A percentile compares a stretch with the other conserved stretches of the same genome.
Evolutionary conservation across 2,329 filamentous ascomycete species (phyloP).

Genomic region (Pestalotiopsis sp.): DNA sequence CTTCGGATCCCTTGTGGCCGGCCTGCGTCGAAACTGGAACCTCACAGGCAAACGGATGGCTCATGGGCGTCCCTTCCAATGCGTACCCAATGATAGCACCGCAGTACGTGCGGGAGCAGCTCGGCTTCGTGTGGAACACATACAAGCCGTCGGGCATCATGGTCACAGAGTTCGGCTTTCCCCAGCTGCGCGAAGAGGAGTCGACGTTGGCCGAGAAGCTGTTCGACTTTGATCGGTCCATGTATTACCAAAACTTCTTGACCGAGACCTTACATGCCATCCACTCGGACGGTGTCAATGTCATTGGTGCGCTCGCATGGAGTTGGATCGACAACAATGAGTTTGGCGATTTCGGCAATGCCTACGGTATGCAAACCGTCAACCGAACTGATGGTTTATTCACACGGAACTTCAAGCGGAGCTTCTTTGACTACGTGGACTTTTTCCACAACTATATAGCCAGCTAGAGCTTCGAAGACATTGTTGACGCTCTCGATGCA

Average conservation of each 20-base stretch:
- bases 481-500: neutral
- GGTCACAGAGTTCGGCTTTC: constrained; percentile 60
- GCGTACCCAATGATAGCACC: constrained; percentile 62
- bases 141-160: constrained; percentile 47
- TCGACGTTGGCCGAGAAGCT: constrained; percentile 48
- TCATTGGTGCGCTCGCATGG: constrained; percentile 58
- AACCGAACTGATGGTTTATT: constrained; percentile 50
- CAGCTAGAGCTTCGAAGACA: neutral
- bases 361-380: constrained; percentile 59
- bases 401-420: constrained; percentile 53
- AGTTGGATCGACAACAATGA: constrained; percentile 55
- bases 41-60: constrained; percentile 53
- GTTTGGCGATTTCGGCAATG: constrained; percentile 49
- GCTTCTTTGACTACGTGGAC: constrained; percentile 59
- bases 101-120: constrained; percentile 55
- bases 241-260: constrained; percentile 57
- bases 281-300: constrained; percentile 56
- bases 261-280: constrained; percentile 57
- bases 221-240: constrained; percentile 53
- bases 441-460: constrained; percentile 31
- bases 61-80: constrained; percentile 58
- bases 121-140: constrained; percentile 61
- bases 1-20: constrained; percentile 46
- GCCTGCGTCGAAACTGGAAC: constrained; percentile 53
- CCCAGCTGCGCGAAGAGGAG: constrained; percentile 49